Evolutionary conservation across 768 basidiomycete genomes (phyloP), one percentile per base, ranked within the genome.

Genomic region (Ephemerocybe angulata): DNA sequence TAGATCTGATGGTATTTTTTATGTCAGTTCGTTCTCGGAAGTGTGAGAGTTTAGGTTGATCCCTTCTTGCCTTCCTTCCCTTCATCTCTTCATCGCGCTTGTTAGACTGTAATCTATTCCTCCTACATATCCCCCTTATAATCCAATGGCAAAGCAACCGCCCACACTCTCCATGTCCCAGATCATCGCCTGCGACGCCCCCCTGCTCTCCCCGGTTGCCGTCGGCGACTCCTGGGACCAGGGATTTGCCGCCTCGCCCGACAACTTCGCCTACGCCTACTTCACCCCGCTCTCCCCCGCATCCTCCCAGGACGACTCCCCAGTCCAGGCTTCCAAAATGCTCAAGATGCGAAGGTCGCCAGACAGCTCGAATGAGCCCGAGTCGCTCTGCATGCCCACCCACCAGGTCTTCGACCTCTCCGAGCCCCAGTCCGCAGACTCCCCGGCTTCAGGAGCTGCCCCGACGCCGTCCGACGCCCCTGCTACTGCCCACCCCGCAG

Each of bases 391-490:
- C 63, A 67, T 89, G 13, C 79, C 87, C 30, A 89, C 87, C 15
- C 81, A 82, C 66, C 84, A 89, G 71, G 76, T 89, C 62, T 90
- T 89, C 68, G 86, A 88, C 67, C 76, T 85, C 57, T 70, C 76
- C 3, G 68, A 74, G 25, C 51, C 76, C 3, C 68, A 74, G 27
- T 51, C 64, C 13, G 60, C 67, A 60, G 21, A 29, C 50, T 37
- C 29, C 55, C 22, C 51, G 52, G 11, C 41, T 52, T 25, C 13
- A 42, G 37, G 28, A 27, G 59, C 64, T 41, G 67, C 71, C 42
- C 60, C 70, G 17, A 63, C 67, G 57, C 67, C 67, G 5, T 7
- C 27, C 15, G 25, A 46, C 17, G 27, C 19, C 66, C 67, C 35
- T 69, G 69, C 33, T 63, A 69, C 46, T 60, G 70, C 28, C 67